These are phyloP conservation scores for Globisporangium barbulae DNA, from an alignment of 352 stramenopile species.

Conservation along the genomic window DNA sequence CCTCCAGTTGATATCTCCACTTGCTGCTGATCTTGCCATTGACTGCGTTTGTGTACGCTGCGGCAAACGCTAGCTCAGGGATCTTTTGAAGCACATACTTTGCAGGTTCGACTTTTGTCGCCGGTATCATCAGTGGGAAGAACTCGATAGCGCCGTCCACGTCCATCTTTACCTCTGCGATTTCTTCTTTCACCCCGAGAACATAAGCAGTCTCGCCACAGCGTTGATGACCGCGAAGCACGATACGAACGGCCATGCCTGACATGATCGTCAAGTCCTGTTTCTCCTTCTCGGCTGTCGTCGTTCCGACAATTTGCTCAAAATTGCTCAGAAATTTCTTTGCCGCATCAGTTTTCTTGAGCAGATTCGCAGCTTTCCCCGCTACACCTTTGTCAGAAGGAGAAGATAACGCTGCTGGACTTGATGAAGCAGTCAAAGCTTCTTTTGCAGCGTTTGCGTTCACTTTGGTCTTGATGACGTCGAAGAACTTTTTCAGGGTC, in stretches of 20 bases:
- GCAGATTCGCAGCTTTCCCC: constrained; percentile 19
- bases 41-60: constrained; percentile 33
- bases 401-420: constrained; percentile 8
- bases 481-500: constrained; percentile 57
- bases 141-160: constrained; percentile 80
- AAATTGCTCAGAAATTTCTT: constrained; percentile 59
- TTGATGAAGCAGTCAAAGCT: constrained; percentile 11
- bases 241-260: constrained; percentile 64
- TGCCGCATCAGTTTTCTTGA: constrained; percentile 44
- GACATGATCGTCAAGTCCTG: constrained; percentile 32
- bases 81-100: constrained; percentile 61
- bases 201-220: constrained; percentile 79
- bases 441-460: constrained; percentile 30
- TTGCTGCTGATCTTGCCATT: constrained; percentile 35
- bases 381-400: not conserved
- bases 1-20: constrained; percentile 56
- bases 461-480: constrained; percentile 54
- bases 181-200: constrained; percentile 50
- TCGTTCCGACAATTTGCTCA: constrained; percentile 47
- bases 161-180: constrained; percentile 80
- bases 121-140: constrained; percentile 57
- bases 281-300: constrained; percentile 35
- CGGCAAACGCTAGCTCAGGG: constrained; percentile 59
- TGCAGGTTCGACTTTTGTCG: constrained; percentile 47
- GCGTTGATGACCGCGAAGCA: constrained; percentile 70